A percentile compares a stretch with the other conserved stretches of the same genome.
phyloP scores from a whole-genome alignment of 2,329 filamentous ascomycete genomes.

The Ascochyta fabae region DNA sequence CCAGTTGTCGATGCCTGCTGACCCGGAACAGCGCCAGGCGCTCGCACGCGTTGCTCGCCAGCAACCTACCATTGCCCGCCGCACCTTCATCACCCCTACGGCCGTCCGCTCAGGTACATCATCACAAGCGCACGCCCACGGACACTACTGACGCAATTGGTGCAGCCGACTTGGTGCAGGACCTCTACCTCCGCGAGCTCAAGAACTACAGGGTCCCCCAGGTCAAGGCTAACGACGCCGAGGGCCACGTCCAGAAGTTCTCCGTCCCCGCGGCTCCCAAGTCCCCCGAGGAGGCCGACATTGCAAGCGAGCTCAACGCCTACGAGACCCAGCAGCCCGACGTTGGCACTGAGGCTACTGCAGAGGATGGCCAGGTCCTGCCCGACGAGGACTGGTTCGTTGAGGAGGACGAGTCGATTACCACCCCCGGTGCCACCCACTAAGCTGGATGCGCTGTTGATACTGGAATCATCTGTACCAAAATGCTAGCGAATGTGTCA shows the following conservation, averaged over 20 bases:
- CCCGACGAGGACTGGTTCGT: slow-evolving; percentile 81
- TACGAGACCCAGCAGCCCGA: slow-evolving; percentile 96
- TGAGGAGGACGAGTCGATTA: slow-evolving; percentile 65
- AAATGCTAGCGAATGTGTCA: slow-evolving; percentile 45
- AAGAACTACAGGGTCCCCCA: slow-evolving; percentile 89
- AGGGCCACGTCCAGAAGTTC: slow-evolving; percentile 92
- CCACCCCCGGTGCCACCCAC: slow-evolving; percentile 50
- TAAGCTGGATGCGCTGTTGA: slow-evolving; percentile 25
- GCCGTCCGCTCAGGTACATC: slow-evolving; percentile 67
- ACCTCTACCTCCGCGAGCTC: slow-evolving; percentile 95
- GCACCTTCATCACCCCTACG: slow-evolving; percentile 68
- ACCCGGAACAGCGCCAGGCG: slow-evolving; percentile 62
- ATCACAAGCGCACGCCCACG: slow-evolving; percentile 31
- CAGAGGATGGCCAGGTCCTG: slow-evolving; percentile 63
- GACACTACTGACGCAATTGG: slow-evolving; percentile 44
- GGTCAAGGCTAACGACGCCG: slow-evolving; percentile 84
- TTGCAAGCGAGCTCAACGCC: slow-evolving; percentile 87
- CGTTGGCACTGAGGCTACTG: slow-evolving; percentile 74
- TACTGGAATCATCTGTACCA: slow-evolving; percentile 38
- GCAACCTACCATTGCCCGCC: slow-evolving; percentile 62
- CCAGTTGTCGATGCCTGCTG: slow-evolving; percentile 28
- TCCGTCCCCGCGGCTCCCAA: slow-evolving; percentile 76
- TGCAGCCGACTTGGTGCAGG: slow-evolving; percentile 93
- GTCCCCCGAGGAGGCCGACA: slow-evolving; percentile 92
- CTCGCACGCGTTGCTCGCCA: slow-evolving; percentile 66